Conservation (phyloP, 1,139 yeast genomes). For the Geotrichum restrictum region DNA sequence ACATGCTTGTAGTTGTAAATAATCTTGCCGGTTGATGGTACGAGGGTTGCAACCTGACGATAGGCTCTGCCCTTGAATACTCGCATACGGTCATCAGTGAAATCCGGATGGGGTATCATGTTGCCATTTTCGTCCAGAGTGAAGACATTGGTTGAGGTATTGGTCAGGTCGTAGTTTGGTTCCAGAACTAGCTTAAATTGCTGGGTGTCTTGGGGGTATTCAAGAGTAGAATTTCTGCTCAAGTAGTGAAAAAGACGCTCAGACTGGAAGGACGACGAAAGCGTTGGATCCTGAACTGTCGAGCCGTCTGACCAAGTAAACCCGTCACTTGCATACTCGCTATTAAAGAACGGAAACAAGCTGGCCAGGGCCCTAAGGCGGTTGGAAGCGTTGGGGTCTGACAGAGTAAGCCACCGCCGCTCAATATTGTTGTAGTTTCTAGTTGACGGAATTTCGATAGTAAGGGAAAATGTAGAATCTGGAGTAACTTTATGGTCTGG, state of each 20-base stretch:
- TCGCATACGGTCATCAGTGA: slow-evolving; percentile 13
- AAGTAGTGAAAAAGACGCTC: slow-evolving; percentile 31
- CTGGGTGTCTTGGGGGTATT: slow-evolving; percentile 30
- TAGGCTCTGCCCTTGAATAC: slow-evolving; percentile 34
- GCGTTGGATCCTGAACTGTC: slow-evolving; percentile 4
- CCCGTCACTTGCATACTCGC: not conserved
- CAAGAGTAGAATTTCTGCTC: slow-evolving; percentile 30
- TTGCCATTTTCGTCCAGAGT: slow-evolving; percentile 27
- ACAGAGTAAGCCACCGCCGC: slow-evolving; percentile 35
- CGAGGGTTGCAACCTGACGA: slow-evolving; percentile 27
- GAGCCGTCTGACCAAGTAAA: slow-evolving; percentile 20
- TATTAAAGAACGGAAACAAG: slow-evolving; percentile 8
- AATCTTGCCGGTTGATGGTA: slow-evolving; percentile 26
- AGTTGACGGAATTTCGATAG: slow-evolving; percentile 29
- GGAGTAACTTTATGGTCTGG: slow-evolving; percentile 18
- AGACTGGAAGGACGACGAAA: slow-evolving; percentile 21
- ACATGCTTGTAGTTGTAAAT: slow-evolving; percentile 29
- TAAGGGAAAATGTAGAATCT: slow-evolving; percentile 24
- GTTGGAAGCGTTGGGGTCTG: slow-evolving; percentile 33
- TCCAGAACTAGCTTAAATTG: slow-evolving; percentile 33
- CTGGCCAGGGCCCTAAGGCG: slow-evolving; percentile 6
- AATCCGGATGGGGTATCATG: slow-evolving; percentile 28
- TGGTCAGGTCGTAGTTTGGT: slow-evolving; percentile 25
- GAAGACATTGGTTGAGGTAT: slow-evolving; percentile 20
- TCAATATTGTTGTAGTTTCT: slow-evolving; percentile 30